These are phyloP conservation scores for Penicillium angulare DNA, from an alignment of 495 filamentous ascomycete species.

Conservation along the genomic window DNA sequence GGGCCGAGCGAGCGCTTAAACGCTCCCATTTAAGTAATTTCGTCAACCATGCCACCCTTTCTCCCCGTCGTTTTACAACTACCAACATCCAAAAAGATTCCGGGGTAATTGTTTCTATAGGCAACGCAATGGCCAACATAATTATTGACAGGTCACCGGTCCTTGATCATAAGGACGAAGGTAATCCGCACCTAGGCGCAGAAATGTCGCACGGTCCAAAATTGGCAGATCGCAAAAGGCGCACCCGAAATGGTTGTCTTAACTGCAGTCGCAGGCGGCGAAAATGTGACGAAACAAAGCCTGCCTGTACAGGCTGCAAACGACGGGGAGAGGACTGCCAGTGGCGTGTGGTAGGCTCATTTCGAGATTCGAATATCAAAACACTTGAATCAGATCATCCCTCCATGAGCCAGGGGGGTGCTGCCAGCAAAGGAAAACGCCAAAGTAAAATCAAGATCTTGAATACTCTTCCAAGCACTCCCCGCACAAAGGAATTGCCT, in stretches of 20 bases:
- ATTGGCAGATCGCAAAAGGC: slow-evolving; percentile 20
- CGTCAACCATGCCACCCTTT: slow-evolving; percentile 6
- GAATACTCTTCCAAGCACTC: slow-evolving; percentile 6
- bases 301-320: slow-evolving; percentile 31
- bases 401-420: slow-evolving; percentile 28
- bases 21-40: slow-evolving; percentile 18
- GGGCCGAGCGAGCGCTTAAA: slow-evolving; percentile 18
- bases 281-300: slow-evolving; percentile 36
- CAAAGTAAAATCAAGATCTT: slow-evolving; percentile 35
- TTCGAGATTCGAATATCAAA: slow-evolving; percentile 34
- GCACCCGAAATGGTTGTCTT: slow-evolving; percentile 33
- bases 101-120: neutral
- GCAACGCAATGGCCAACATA: slow-evolving; percentile 1
- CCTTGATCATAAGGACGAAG: neutral
- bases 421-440: slow-evolving; percentile 14
- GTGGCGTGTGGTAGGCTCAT: slow-evolving; percentile 35
- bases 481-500: neutral
- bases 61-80: slow-evolving; percentile 1
- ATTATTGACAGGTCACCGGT: neutral
- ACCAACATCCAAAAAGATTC: neutral
- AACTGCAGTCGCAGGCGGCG: slow-evolving; percentile 34
- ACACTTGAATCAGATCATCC: slow-evolving; percentile 30
- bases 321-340: slow-evolving; percentile 30
- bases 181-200: neutral
- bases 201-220: slow-evolving; percentile 6